These are phyloP conservation scores for Populus hybrid DNA, from an alignment of 441 rosid genomes.

Conservation along the genomic window DNA sequence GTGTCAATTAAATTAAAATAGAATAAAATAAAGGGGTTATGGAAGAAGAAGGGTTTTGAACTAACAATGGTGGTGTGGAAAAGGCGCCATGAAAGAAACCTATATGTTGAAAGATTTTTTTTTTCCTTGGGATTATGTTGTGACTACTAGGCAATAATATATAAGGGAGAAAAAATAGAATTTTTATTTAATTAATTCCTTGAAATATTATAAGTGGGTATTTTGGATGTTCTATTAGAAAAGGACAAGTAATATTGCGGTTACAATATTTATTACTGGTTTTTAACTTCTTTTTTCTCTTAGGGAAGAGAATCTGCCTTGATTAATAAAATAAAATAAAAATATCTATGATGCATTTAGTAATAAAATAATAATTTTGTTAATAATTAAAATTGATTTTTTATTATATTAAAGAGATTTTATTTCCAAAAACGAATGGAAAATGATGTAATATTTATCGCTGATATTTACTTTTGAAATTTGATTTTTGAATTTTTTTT, in stretches of 20 bases:
- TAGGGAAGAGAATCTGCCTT: background rate
- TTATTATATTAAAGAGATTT: background rate
- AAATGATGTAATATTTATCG: background rate
- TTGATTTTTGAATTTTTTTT: background rate
- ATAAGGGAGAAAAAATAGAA: background rate
- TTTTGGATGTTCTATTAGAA: background rate
- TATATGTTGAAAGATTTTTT: too few species aligned
- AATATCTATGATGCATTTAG: slow-evolving; percentile 9
- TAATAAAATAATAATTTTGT: background rate
- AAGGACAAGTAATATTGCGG: background rate
- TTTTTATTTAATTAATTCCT: background rate
- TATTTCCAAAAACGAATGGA: background rate
- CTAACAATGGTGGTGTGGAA: background rate
- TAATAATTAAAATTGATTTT: background rate
- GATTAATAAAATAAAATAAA: background rate
- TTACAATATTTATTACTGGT: slow-evolving; percentile 7
- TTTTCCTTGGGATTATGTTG: background rate
- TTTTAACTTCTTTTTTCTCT: background rate
- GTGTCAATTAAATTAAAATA: too few species aligned
- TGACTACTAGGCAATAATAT: background rate
- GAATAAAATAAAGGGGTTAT: background rate
- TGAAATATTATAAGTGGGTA: background rate
- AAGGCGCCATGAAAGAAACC: slow-evolving; percentile 10
- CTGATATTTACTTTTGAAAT: background rate
- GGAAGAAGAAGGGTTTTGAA: background rate